A percentile compares a stretch with the other conserved stretches of the same genome.
phyloP scores from a whole-genome alignment of 495 filamentous ascomycete genomes.

The Hypoxylon cercidicola region DNA sequence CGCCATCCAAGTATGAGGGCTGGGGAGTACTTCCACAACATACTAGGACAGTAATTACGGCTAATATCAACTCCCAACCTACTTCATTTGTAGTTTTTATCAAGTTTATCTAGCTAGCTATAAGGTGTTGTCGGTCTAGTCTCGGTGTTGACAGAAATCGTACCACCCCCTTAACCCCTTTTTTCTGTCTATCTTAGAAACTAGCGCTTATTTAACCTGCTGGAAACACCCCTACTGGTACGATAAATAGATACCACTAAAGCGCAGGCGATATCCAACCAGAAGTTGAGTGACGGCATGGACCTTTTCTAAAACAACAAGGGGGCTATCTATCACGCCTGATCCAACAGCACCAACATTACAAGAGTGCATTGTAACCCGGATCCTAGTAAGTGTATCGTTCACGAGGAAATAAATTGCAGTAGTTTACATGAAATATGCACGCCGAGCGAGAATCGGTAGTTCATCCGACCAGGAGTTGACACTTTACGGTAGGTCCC shows the following conservation, averaged over 20 bases:
- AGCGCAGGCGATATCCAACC: conserved; percentile 28
- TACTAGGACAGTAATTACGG: too few relatives aligned
- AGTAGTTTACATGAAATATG: conserved; percentile 6
- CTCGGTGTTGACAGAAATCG: too few relatives aligned
- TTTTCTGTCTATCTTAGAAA: not conserved
- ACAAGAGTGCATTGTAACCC: conserved; percentile 1
- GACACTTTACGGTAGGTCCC: not conserved
- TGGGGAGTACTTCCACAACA: too few relatives aligned
- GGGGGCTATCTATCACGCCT: not conserved
- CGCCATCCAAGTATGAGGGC: not conserved
- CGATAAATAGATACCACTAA: conserved; percentile 9
- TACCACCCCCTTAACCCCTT: not conserved
- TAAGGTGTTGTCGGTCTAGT: too few relatives aligned
- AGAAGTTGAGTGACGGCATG: conserved; percentile 1
- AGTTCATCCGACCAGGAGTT: not conserved
- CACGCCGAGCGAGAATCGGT: conserved; percentile 3
- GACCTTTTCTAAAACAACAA: conserved; percentile 3
- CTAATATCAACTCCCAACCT: too few relatives aligned
- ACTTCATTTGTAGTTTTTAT: not conserved
- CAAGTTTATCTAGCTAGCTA: not conserved
- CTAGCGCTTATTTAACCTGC: not conserved
- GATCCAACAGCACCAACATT: not conserved
- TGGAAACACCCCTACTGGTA: conserved; percentile 7
- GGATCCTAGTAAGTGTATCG: not conserved
- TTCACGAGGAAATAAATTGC: conserved; percentile 9